Base-by-base conservation (phyloP, 2,329 filamentous ascomycete genomes). In the Aspergillus udagawae region DNA sequence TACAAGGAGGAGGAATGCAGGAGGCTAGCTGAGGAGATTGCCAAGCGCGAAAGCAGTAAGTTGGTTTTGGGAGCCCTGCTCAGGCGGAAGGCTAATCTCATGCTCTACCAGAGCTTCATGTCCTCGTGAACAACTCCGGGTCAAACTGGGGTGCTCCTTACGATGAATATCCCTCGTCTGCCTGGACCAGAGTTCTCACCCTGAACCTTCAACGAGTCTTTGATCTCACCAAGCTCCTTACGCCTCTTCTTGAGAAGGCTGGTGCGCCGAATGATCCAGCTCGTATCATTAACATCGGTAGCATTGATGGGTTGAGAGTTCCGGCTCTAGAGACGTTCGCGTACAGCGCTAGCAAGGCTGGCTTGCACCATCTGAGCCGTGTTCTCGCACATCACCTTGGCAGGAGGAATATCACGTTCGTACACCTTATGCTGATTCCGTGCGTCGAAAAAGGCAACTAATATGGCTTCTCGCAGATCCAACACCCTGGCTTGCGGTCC, bases 401-500 rank as follows among this genome's bases (percentile, higher is more conserved):
- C 12, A 75, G 74, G 29, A 75, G 79, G 58, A 80, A 82, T 59
- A 80, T 83, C 64, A 82, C 79, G 76, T 80, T 76, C 58, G 80
- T 78, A 20, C 10, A 21, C 48, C 47, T 20, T 50, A 42, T 54
- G 17, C 45, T 53, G 25, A 10, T 25, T 52, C n/a, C 52, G 20
- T 29, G 21, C 21, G 10, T 38, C 32, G 50, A 20, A 35, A 4
- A 27, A 49, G 35, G 20, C 50, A 54, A 55, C 80, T 76, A 35
- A 81, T 84, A 0, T 80, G 74, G 60, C 32, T 53, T 50, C 7
- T 7, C 14, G 20, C 53, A 79, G 76, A 27, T 82, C 80, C 60
- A 91, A 91, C 68, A 84, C 85, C 3, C 74, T 91, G 55, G 88
- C 88, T 5, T 90, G 87, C 59, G 88, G 88, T 3, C 87, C 88